Evolutionary conservation across 75 land plant species (phyloP).

Genomic region (Cupressus sempervirens): DNA sequence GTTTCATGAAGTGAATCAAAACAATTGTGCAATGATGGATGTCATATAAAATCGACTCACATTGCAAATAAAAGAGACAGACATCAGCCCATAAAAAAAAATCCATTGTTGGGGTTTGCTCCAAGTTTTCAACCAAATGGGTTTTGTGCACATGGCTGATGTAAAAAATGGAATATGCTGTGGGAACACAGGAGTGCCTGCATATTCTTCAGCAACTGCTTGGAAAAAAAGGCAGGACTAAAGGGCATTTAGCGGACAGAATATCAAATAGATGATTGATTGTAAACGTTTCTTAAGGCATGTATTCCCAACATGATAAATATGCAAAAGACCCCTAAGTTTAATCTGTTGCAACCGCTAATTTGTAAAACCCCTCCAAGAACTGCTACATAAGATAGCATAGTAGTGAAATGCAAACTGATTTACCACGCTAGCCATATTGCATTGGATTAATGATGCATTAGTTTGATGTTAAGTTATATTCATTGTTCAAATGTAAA

Average conservation of each 20-base stretch:
- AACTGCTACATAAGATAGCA: not conserved
- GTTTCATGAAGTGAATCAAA: not conserved
- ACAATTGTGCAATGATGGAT: not conserved
- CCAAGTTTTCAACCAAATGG: not conserved
- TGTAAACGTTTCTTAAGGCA: not conserved
- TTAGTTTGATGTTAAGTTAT: too few species aligned
- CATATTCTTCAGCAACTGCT: not conserved
- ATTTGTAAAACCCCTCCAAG: not conserved
- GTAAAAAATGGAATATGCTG: not conserved
- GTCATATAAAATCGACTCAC: not conserved
- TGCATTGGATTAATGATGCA: not conserved
- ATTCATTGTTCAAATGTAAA: not conserved
- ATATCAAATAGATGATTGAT: not conserved
- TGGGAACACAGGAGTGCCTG: not conserved
- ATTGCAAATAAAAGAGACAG: not conserved
- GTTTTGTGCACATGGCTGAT: not conserved
- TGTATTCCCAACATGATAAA: not conserved
- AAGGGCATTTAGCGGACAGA: not conserved
- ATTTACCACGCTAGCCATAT: not conserved
- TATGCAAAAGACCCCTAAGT: not conserved
- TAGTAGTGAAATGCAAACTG: not conserved
- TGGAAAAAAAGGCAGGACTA: not conserved
- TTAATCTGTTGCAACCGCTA: not conserved
- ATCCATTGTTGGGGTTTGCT: not conserved
- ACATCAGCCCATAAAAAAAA: not conserved